phyloP scores from a whole-genome alignment of 2,329 filamentous ascomycete species.

The Claviceps sp. region DNA sequence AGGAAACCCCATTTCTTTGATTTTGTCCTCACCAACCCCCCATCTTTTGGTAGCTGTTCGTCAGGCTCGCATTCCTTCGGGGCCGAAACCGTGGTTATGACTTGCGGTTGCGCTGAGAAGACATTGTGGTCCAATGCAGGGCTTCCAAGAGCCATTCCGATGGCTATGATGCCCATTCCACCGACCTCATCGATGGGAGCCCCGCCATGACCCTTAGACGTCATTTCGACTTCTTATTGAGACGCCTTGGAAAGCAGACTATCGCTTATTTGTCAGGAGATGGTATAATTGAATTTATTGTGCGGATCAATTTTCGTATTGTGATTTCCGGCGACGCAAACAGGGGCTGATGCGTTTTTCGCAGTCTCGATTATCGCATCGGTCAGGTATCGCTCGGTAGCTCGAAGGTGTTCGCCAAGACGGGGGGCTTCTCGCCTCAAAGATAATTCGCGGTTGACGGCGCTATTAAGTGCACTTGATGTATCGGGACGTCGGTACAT shows the following conservation, averaged over 20 bases:
- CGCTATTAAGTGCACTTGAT: neutral
- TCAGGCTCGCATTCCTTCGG: slow-evolving; percentile 8
- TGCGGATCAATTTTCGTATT: neutral
- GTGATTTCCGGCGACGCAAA: neutral
- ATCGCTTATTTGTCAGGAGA: neutral
- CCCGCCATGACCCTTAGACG: neutral
- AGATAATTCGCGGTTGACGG: neutral
- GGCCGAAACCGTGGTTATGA: slow-evolving; percentile 13
- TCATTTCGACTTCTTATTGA: slow-evolving; percentile 16
- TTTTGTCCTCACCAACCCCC: slow-evolving; percentile 26
- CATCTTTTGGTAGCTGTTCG: slow-evolving; percentile 9
- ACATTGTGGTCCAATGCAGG: slow-evolving; percentile 33
- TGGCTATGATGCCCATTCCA: slow-evolving; percentile 28
- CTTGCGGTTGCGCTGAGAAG: slow-evolving; percentile 15
- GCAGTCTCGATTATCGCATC: neutral
- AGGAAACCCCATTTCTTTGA: slow-evolving; percentile 48
- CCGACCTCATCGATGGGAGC: slow-evolving; percentile 16
- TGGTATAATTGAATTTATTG: neutral
- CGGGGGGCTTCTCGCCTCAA: neutral
- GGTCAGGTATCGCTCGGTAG: neutral
- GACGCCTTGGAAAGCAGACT: slow-evolving; percentile 20
- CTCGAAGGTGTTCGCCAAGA: neutral
- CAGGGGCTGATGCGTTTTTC: neutral
- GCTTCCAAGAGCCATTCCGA: slow-evolving; percentile 65
- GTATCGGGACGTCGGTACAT: too few relatives aligned